These are phyloP conservation scores for Alliaria petiolata DNA, from an alignment of 345 rosid species.

Conservation along the genomic window DNA sequence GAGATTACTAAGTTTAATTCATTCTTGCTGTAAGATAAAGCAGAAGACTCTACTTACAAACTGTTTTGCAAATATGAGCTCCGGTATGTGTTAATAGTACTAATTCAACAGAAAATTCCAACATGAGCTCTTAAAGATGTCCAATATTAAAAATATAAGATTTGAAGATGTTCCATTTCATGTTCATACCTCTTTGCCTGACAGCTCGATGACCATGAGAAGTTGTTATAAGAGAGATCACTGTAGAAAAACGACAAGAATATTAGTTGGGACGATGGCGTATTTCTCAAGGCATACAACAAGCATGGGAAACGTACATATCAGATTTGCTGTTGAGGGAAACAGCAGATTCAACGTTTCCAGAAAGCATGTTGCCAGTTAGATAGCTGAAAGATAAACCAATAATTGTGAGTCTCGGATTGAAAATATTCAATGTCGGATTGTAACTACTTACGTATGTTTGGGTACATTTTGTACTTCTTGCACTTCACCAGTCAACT, in stretches of 20 bases:
- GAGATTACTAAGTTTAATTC: neutral
- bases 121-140: neutral
- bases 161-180: neutral
- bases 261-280: neutral
- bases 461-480: neutral
- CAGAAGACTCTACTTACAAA: neutral
- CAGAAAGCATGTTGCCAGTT: conserved; percentile 24
- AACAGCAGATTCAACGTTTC: neutral
- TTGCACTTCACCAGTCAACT: conserved; percentile 13
- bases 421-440: neutral
- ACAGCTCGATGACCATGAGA: conserved; percentile 13
- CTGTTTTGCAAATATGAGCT: conserved; percentile 17
- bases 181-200: conserved; percentile 5
- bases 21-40: neutral
- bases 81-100: conserved; percentile 8
- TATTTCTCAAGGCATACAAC: neutral
- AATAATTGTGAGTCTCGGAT: neutral
- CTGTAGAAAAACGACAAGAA: neutral
- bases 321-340: neutral
- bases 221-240: conserved; percentile 27
- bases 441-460: conserved; percentile 6
- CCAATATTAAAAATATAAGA: neutral
- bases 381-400: conserved; percentile 10
- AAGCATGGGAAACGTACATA: conserved; percentile 5
- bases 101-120: neutral